phyloP scores from a whole-genome alignment of 225 moss, liverwort and hornwort species.

The Marchantia polymorpha region DNA sequence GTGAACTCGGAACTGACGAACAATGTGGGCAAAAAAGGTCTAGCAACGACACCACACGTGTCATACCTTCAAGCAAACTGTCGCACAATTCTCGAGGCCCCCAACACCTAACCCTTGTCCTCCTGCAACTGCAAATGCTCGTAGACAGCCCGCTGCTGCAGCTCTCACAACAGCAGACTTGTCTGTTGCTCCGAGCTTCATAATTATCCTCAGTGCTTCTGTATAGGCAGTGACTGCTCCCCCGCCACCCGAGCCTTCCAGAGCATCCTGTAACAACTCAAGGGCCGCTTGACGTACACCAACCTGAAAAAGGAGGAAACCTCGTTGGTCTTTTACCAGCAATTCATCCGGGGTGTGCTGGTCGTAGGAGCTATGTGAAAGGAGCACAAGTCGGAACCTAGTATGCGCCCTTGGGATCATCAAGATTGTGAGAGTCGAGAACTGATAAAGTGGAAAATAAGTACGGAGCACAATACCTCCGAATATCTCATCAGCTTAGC shows the following conservation, averaged over 20 bases:
- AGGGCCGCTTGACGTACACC: conserved; percentile 78
- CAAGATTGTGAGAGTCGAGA: neutral
- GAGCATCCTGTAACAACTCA: conserved; percentile 84
- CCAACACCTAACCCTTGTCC: conserved; percentile 82
- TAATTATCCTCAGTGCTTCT: conserved; percentile 83
- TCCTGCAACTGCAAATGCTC: conserved; percentile 75
- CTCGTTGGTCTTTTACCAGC: neutral
- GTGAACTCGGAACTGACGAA: neutral
- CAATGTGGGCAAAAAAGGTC: neutral
- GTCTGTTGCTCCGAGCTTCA: conserved; percentile 72
- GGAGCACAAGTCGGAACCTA: neutral
- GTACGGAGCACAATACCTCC: conserved; percentile 47
- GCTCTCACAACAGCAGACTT: conserved; percentile 81
- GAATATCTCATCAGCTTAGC: conserved; percentile 86
- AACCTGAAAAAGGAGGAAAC: conserved; percentile 39
- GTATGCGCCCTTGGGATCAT: neutral
- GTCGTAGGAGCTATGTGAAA: neutral
- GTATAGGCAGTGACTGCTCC: conserved; percentile 69
- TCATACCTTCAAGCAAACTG: conserved; percentile 83
- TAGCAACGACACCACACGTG: neutral
- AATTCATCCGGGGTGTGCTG: neutral
- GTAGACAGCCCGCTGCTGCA: conserved; percentile 85
- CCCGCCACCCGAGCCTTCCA: conserved; percentile 92
- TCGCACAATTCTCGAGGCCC: conserved; percentile 79
- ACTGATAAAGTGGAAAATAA: neutral